A percentile compares a stretch with the other conserved stretches of the same genome.
Evolutionary conservation across 208 protist species (phyloP).

Genomic region (Endotrypanum monterogeii): DNA sequence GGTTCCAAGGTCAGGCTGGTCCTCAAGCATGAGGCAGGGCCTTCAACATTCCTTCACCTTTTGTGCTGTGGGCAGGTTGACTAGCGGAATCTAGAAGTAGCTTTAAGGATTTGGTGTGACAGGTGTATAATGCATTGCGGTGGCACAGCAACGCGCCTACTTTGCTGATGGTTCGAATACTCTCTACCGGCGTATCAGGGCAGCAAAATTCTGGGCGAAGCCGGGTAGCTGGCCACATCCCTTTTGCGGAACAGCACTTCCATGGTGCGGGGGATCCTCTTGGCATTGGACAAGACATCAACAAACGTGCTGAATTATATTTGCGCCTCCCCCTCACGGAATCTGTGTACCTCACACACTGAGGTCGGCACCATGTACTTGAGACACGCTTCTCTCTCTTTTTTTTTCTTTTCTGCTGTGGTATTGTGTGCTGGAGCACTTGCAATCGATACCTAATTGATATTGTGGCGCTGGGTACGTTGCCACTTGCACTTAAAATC

Average conservation of each 20-base stretch:
- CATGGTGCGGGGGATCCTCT: slow-evolving; percentile 46
- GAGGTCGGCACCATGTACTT: background rate
- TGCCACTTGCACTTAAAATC: background rate
- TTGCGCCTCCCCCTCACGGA: slow-evolving; percentile 83
- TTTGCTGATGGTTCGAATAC: slow-evolving; percentile 89
- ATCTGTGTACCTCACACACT: slow-evolving; percentile 91
- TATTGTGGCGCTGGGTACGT: background rate
- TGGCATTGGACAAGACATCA: slow-evolving; percentile 83
- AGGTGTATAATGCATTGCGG: slow-evolving; percentile 85
- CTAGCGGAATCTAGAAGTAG: slow-evolving; percentile 59
- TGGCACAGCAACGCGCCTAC: slow-evolving; percentile 77
- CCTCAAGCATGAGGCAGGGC: slow-evolving; percentile 93
- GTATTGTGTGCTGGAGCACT: background rate
- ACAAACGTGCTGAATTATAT: slow-evolving; percentile 62
- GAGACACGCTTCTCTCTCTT: background rate
- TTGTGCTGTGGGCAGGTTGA: slow-evolving; percentile 67
- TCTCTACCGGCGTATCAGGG: slow-evolving; percentile 92
- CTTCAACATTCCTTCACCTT: slow-evolving; percentile 90
- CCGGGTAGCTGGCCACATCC: slow-evolving; percentile 76
- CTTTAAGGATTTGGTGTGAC: slow-evolving; percentile 74
- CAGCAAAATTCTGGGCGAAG: slow-evolving; percentile 75
- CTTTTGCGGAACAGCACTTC: slow-evolving; percentile 62
- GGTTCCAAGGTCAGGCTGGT: slow-evolving; percentile 96
- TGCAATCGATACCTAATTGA: too few relatives aligned
- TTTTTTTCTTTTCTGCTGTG: background rate